Conservation (phyloP, 2,329 filamentous ascomycete species). For the Epichloe elymi region DNA sequence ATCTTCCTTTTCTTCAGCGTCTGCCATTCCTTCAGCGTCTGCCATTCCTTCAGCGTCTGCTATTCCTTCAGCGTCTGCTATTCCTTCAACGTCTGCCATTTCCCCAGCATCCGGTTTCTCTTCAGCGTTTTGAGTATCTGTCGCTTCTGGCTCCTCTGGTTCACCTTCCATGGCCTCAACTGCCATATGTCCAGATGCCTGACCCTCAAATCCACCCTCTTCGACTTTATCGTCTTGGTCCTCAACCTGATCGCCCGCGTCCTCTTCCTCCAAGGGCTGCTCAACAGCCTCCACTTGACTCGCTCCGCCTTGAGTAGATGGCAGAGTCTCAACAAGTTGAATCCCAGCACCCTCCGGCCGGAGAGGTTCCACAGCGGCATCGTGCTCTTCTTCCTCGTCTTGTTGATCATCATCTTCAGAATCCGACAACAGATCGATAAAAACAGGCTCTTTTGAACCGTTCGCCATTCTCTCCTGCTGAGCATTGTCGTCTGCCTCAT, state of each 20-base stretch:
- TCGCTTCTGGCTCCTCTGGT: not conserved
- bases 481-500: conserved; percentile 2
- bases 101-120: not conserved
- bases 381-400: not conserved
- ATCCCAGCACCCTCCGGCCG: not conserved
- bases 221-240: not conserved
- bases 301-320: not conserved
- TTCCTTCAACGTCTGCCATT: not conserved
- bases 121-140: not conserved
- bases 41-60: not conserved
- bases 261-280: not conserved
- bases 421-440: conserved; percentile 35
- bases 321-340: not conserved
- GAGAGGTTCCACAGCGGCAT: not conserved
- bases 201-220: not conserved
- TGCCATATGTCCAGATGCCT: not conserved
- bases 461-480: conserved; percentile 5
- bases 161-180: not conserved
- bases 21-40: not conserved
- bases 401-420: conserved; percentile 11
- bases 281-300: not conserved
- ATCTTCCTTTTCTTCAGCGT: not conserved
- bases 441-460: conserved; percentile 22
- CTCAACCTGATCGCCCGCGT: not conserved
- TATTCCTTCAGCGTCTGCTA: not conserved